Conservation (phyloP, 2,329 filamentous ascomycete species). For the Colletotrichum eleusines region DNA sequence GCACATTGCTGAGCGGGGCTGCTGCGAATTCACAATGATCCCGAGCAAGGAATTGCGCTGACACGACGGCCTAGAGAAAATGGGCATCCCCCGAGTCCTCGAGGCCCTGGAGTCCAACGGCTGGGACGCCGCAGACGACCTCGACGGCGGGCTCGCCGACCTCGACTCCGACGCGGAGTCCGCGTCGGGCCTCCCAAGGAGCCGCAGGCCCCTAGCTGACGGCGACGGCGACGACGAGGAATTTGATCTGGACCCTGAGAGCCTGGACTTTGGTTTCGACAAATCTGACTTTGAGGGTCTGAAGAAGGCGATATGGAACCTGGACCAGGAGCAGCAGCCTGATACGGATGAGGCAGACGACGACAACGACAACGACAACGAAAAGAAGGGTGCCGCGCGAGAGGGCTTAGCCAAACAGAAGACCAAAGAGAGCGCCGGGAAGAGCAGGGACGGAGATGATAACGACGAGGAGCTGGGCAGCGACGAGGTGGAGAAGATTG, state of each 20-base stretch:
- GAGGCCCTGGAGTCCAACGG: slow-evolving; percentile 76
- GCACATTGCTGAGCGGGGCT: not conserved
- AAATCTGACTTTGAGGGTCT: slow-evolving; percentile 65
- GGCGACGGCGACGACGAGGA: slow-evolving; percentile 50
- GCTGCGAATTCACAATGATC: no score
- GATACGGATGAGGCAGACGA: slow-evolving; percentile 17
- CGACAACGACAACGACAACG: slow-evolving; percentile 9
- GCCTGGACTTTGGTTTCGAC: slow-evolving; percentile 66
- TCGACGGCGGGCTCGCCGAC: slow-evolving; percentile 44
- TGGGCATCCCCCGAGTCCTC: slow-evolving; percentile 67
- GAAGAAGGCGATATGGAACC: slow-evolving; percentile 63
- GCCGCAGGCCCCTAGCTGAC: slow-evolving; percentile 44
- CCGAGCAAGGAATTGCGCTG: slow-evolving; percentile 32
- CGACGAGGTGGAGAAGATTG: slow-evolving; percentile 69
- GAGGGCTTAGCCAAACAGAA: slow-evolving; percentile 13
- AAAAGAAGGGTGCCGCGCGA: slow-evolving; percentile 22
- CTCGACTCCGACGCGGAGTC: slow-evolving; percentile 51
- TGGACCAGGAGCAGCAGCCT: slow-evolving; percentile 45
- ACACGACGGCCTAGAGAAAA: slow-evolving; percentile 60
- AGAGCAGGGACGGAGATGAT: slow-evolving; percentile 43
- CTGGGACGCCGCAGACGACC: slow-evolving; percentile 60
- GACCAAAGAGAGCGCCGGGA: slow-evolving; percentile 27
- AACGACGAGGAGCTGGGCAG: slow-evolving; percentile 54
- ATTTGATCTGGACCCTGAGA: slow-evolving; percentile 59
- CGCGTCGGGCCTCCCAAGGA: slow-evolving; percentile 48